These are phyloP conservation scores for Pseudonitzschia multiseries DNA, from an alignment of 108 stramenopile genomes.

Conservation along the genomic window DNA sequence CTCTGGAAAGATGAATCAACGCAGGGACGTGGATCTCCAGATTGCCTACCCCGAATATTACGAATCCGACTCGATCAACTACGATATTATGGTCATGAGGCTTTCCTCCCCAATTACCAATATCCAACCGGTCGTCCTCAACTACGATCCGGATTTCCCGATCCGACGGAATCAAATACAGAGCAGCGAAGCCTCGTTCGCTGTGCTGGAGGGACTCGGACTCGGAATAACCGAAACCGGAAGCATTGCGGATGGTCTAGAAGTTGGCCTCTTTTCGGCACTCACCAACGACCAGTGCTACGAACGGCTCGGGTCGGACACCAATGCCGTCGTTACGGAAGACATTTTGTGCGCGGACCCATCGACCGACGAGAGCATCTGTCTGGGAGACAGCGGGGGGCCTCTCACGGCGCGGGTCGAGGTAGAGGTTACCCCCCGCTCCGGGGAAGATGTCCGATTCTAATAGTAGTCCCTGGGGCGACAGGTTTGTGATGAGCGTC, in stretches of 20 bases:
- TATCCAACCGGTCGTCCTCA: conserved; percentile 22
- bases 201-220: conserved; percentile 3
- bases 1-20: not conserved
- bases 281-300: conserved; percentile 11
- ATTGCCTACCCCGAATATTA: conserved; percentile 26
- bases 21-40: conserved; percentile 9
- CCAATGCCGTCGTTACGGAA: conserved; percentile 9
- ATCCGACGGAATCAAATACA: not conserved
- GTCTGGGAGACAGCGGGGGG: conserved; percentile 26
- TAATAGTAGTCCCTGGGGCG: not conserved
- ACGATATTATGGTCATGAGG: conserved; percentile 32
- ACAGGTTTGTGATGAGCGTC: not conserved
- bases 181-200: not conserved
- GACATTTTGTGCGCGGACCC: conserved; percentile 26
- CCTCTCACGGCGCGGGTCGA: conserved; percentile 10
- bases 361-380: conserved; percentile 12
- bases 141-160: conserved; percentile 21
- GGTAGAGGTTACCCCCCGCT: not conserved
- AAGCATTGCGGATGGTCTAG: not conserved
- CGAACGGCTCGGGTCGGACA: not conserved
- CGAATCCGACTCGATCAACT: conserved; percentile 15
- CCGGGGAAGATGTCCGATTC: too few species aligned
- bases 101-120: conserved; percentile 17
- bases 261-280: conserved; percentile 12
- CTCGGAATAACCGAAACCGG: conserved; percentile 19